Percentiles rank a stretch among this genome's conserved stretches.
phyloP scores from a whole-genome alignment of 495 filamentous ascomycete species.

The Neurospora intermedia region DNA sequence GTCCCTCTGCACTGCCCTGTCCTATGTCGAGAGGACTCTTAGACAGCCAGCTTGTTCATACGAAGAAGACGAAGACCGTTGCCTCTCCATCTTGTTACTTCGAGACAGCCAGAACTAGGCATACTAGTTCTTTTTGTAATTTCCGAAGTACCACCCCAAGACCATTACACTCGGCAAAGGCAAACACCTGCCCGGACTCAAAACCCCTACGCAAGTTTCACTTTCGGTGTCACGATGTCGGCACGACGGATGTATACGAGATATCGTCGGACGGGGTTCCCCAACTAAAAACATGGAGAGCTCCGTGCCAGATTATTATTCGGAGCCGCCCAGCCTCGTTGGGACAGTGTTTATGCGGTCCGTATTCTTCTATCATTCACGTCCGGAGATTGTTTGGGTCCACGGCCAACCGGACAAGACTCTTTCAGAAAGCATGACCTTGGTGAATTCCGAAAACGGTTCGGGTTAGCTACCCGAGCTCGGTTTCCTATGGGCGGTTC shows the following conservation, averaged over 20 bases:
- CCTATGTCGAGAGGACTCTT: background rate
- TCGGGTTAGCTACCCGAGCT: background rate
- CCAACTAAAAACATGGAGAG: background rate
- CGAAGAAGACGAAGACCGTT: background rate
- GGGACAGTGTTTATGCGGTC: background rate
- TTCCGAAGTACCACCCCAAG: background rate
- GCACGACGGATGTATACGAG: background rate
- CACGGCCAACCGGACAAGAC: background rate
- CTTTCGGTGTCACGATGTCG: background rate
- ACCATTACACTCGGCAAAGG: background rate
- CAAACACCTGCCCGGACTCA: background rate
- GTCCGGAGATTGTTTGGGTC: background rate
- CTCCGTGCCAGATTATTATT: background rate
- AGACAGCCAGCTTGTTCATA: background rate
- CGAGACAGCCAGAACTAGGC: background rate
- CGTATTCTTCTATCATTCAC: background rate
- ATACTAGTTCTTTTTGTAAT: background rate
- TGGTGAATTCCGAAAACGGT: background rate
- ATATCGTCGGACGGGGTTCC: background rate
- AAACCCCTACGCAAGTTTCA: background rate
- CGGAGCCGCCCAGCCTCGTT: background rate
- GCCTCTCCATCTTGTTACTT: background rate
- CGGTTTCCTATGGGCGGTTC: background rate
- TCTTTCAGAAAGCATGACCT: background rate
- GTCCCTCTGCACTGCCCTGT: background rate